Conservation (phyloP, 139 green algal genomes). For the Chlamydomonas sp. region DNA sequence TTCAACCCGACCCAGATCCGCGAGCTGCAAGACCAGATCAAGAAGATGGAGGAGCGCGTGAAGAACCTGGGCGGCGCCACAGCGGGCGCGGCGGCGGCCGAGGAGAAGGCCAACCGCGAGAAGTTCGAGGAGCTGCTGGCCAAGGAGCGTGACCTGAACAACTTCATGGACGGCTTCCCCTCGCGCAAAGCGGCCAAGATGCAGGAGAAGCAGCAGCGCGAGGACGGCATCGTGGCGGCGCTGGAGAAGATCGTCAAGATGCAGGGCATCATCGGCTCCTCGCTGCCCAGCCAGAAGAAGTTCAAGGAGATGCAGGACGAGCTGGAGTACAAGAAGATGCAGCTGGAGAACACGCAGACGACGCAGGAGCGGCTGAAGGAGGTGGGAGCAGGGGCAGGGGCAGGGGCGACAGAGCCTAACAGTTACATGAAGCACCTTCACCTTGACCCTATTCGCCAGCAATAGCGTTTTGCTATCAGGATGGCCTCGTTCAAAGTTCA, state of each 20-base stretch:
- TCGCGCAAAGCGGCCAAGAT: conserved; percentile 53
- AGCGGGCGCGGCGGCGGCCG: conserved; percentile 7
- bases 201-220: conserved; percentile 31
- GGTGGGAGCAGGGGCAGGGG: neutral
- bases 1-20: conserved; percentile 17
- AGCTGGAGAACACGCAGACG: conserved; percentile 65
- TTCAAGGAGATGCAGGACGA: conserved; percentile 75
- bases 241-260: conserved; percentile 66
- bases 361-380: conserved; percentile 62
- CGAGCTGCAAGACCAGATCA: conserved; percentile 62
- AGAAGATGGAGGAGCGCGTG: conserved; percentile 59
- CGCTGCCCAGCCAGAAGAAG: conserved; percentile 60
- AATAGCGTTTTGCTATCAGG: neutral
- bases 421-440: too few species aligned
- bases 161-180: conserved; percentile 76
- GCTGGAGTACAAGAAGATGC: conserved; percentile 79
- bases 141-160: conserved; percentile 73
- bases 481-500: too few species aligned
- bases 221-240: conserved; percentile 59
- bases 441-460: neutral
- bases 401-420: too few species aligned
- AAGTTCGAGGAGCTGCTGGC: conserved; percentile 70
- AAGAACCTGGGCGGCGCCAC: conserved; percentile 15
- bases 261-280: conserved; percentile 32
- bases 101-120: conserved; percentile 53